phyloP scores from a whole-genome alignment of 176 grass and related monocot genomes.

The Rhynchospora pubera region DNA sequence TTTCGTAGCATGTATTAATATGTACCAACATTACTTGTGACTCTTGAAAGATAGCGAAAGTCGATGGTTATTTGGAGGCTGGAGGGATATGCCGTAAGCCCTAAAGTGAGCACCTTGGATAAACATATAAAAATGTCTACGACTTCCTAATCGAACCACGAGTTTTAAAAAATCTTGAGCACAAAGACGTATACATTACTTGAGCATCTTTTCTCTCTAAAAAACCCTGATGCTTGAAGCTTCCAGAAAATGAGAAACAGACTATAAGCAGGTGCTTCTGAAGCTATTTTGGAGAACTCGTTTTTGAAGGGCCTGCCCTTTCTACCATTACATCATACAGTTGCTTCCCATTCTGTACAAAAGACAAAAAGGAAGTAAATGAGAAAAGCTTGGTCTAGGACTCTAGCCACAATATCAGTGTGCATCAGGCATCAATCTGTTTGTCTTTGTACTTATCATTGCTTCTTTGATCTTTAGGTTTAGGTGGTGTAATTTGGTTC shows the following conservation, averaged over 20 bases:
- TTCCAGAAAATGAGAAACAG: background rate
- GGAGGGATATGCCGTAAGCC: no score
- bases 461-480: background rate
- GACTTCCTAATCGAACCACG: background rate
- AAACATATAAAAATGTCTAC: background rate
- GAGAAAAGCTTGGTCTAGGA: background rate
- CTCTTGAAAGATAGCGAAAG: no score
- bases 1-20: no score
- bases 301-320: constrained; percentile 67
- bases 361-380: background rate
- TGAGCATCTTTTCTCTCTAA: background rate
- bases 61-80: no score
- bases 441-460: background rate
- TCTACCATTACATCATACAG: constrained; percentile 87
- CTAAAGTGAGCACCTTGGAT: no score
- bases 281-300: constrained; percentile 53
- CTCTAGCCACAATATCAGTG: background rate
- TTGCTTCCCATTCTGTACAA: constrained; percentile 58
- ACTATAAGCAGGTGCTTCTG: background rate
- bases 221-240: background rate
- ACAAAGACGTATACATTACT: background rate
- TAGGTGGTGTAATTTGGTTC: background rate
- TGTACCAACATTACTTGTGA: no score
- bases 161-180: background rate
- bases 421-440: background rate